Evolutionary conservation across 2,329 filamentous ascomycete species (phyloP).

Genomic region (Colletotrichum lindemuthianum): DNA sequence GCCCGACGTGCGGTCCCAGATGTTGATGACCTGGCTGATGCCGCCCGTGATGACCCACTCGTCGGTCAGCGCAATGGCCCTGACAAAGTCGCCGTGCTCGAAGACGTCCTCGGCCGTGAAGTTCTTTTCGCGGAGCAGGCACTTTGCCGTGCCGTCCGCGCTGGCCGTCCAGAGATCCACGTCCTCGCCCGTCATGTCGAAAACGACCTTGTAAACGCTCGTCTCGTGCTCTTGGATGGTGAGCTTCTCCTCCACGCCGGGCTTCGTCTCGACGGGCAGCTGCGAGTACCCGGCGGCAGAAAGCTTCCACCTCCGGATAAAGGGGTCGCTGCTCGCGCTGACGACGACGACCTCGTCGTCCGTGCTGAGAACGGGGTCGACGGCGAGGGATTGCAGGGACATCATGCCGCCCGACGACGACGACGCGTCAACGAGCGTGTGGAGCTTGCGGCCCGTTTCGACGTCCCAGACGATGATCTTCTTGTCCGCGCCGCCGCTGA

Average conservation of each 20-base stretch:
- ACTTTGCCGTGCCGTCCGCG: constrained; percentile 88
- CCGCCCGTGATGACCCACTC: constrained; percentile 89
- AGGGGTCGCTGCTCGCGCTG: constrained; percentile 82
- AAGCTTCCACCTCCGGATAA: constrained; percentile 82
- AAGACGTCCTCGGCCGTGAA: constrained; percentile 80
- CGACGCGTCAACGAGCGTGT: constrained; percentile 78
- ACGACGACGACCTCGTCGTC: constrained; percentile 68
- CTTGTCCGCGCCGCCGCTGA: constrained; percentile 82
- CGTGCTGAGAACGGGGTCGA: constrained; percentile 74
- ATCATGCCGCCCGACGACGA: constrained; percentile 68
- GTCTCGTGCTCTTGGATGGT: constrained; percentile 86
- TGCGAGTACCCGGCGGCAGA: constrained; percentile 63
- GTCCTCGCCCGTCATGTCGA: constrained; percentile 69
- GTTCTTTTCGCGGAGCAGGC: constrained; percentile 72
- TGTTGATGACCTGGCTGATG: constrained; percentile 88
- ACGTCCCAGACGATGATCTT: constrained; percentile 88
- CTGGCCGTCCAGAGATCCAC: constrained; percentile 92
- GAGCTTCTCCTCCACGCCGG: constrained; percentile 47
- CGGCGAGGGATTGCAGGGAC: constrained; percentile 79
- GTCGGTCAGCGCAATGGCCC: constrained; percentile 79
- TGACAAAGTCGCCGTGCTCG: constrained; percentile 88
- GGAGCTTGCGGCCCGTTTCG: constrained; percentile 72
- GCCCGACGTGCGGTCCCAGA: constrained; percentile 83
- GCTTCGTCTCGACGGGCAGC: constrained; percentile 51
- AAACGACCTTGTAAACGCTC: constrained; percentile 83